Evolutionary conservation across 768 basidiomycete genomes (phyloP).

Genomic region (Lactifluus piperatus): DNA sequence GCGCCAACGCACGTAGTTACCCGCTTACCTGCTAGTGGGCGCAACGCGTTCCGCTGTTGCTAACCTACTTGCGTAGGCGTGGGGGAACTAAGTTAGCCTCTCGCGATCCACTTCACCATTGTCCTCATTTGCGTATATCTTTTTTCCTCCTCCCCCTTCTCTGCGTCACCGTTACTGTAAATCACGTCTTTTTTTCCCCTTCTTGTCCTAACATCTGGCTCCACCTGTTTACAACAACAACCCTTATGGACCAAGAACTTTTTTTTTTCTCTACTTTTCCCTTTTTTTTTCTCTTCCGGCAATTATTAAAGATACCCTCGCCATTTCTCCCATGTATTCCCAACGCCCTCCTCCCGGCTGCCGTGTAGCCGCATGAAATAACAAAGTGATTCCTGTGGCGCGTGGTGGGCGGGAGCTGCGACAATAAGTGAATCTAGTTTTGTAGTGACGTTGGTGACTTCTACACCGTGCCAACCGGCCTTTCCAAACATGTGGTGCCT

Average conservation of each 20-base stretch:
- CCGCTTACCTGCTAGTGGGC: no score
- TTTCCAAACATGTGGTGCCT: background rate
- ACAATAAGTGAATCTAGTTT: background rate
- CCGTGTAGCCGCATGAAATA: conserved; percentile 19
- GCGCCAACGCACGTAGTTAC: conserved; percentile 19
- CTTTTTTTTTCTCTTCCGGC: conserved; percentile 2
- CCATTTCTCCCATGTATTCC: conserved; percentile 17
- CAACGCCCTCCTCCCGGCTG: conserved; percentile 10
- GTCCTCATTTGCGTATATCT: conserved; percentile 13
- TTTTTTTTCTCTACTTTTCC: background rate
- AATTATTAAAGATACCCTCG: conserved; percentile 22
- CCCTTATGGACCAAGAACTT: conserved; percentile 11
- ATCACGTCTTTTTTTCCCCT: conserved; percentile 3
- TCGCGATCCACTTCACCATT: background rate
- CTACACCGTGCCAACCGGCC: no score
- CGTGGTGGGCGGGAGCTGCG: background rate
- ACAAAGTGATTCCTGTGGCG: conserved; percentile 19
- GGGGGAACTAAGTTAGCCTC: background rate
- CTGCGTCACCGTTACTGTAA: conserved; percentile 16
- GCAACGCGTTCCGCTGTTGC: background rate
- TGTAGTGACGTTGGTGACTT: no score
- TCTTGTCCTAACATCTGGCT: conserved; percentile 13
- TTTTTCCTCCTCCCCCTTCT: conserved; percentile 1
- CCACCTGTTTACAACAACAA: conserved; percentile 6
- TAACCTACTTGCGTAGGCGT: background rate